Evolutionary conservation across 169 alveolate genomes (phyloP), one percentile per base, ranked within the genome.

Genomic region (Plasmodium berghei): DNA sequence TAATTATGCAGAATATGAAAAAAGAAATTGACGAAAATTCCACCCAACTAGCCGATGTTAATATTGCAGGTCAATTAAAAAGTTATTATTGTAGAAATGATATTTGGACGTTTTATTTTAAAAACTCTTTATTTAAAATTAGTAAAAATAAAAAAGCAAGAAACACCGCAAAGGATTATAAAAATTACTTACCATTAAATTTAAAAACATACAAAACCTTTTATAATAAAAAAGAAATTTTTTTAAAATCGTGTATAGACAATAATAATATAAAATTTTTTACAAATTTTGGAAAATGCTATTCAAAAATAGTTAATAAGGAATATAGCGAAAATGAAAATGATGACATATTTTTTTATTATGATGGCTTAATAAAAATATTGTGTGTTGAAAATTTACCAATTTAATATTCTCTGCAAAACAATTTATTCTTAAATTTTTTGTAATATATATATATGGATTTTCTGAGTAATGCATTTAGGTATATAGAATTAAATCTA

Each of bases 21-120:
- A 80, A 80, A 80, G 90, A 80, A 55, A 80, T 80, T 40, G 59
- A 45, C 12, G 83, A 80, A 9, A 80, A 80, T 80, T 80, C 90
- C 14, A 40, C 34, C 18, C 90, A 80, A 28, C 34, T 80, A 24
- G 58, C 90, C n/a, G 90, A 80, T 67, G 80, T 80, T 9, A 56
- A 80, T 80, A 46, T 80, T 16, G 54, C 83, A 55, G 90, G 90
- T 3, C 63, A 80, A 12, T 42, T 80, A 61, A 80, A 80, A 70
- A 80, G 90, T 46, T 80, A 80, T 59, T 80, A 80, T 40, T 80
- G 90, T 52, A 66, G 90, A 49, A 64, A 80, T 54, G 77, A 80
- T 59, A 48, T 80, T 42, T 80, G 90, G 90, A 80, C 90, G 1
- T 80, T 80, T 80, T 80, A 66, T 66, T 80, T 80, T 48, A 66